These are phyloP conservation scores for Xylaria sp. DNA, from an alignment of 2,329 filamentous ascomycete species.

Conservation along the genomic window DNA sequence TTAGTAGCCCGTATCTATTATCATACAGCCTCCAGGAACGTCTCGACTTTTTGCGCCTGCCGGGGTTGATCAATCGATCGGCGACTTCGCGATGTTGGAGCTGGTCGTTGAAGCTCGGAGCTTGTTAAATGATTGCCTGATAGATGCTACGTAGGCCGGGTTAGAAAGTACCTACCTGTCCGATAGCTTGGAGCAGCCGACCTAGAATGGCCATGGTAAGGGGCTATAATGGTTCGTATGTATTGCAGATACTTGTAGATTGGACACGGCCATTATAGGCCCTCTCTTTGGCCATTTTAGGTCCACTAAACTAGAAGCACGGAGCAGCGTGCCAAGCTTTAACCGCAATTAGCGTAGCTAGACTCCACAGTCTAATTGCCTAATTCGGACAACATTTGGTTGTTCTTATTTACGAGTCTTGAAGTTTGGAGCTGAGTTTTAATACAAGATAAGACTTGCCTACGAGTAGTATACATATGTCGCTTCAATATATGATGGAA, in stretches of 20 bases:
- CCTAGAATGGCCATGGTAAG: too few species aligned
- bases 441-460: neutral
- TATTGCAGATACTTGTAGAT: too few species aligned
- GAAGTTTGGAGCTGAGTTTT: neutral
- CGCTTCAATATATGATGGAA: neutral
- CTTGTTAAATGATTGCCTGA: constrained; percentile 28
- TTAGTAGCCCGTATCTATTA: neutral
- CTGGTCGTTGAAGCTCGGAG: constrained; percentile 25
- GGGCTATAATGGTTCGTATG: too few species aligned
- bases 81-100: constrained; percentile 24
- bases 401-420: neutral
- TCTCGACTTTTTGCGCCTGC: neutral
- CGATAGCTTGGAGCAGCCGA: constrained; percentile 37
- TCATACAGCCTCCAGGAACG: neutral
- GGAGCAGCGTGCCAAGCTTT: constrained; percentile 48
- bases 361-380: neutral
- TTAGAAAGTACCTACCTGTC: neutral
- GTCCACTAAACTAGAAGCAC: too few species aligned
- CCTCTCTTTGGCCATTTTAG: too few species aligned
- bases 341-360: constrained; percentile 32
- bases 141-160: constrained; percentile 15
- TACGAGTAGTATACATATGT: neutral
- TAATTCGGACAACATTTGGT: neutral
- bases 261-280: too few species aligned
- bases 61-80: neutral